Percentiles rank a stretch among this genome's conserved stretches.
Conservation (phyloP, 257 asterid species). For the Sherardia arvensis region DNA sequence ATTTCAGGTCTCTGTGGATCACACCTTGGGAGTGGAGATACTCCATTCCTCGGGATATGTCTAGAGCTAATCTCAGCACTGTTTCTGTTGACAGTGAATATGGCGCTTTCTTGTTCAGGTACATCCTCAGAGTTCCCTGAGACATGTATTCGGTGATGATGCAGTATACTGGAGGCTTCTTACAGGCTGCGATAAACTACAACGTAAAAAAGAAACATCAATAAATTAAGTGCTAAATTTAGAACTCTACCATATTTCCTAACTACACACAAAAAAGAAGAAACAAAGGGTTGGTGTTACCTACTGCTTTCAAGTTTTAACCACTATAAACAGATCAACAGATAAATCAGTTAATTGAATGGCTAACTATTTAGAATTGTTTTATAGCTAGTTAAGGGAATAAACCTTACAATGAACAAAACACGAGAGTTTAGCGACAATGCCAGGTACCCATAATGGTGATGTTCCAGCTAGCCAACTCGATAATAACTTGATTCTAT, state of each 20-base stretch:
- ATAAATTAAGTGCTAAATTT: neutral
- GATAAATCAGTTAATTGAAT: neutral
- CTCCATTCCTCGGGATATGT: slow-evolving; percentile 37
- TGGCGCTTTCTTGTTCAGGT: slow-evolving; percentile 37
- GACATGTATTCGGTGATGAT: slow-evolving; percentile 42
- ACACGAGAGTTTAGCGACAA: neutral
- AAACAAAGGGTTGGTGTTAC: neutral
- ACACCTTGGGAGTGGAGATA: slow-evolving; percentile 36
- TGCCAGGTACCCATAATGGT: neutral
- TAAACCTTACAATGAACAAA: too few relatives aligned
- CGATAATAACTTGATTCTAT: neutral
- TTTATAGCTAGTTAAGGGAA: too few relatives aligned
- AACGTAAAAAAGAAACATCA: neutral
- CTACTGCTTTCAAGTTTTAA: too few relatives aligned
- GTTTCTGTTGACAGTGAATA: slow-evolving; percentile 34
- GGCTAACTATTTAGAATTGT: too few relatives aligned
- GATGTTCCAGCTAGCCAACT: neutral
- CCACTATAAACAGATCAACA: neutral
- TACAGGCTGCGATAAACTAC: slow-evolving; percentile 35
- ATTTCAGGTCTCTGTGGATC: slow-evolving; percentile 33
- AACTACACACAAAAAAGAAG: neutral
- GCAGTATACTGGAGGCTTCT: slow-evolving; percentile 36
- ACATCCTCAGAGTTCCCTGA: slow-evolving; percentile 37
- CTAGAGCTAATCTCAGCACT: slow-evolving; percentile 33
- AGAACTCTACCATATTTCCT: neutral